phyloP scores from a whole-genome alignment of 495 filamentous ascomycete genomes.

The Xylaria acuta region DNA sequence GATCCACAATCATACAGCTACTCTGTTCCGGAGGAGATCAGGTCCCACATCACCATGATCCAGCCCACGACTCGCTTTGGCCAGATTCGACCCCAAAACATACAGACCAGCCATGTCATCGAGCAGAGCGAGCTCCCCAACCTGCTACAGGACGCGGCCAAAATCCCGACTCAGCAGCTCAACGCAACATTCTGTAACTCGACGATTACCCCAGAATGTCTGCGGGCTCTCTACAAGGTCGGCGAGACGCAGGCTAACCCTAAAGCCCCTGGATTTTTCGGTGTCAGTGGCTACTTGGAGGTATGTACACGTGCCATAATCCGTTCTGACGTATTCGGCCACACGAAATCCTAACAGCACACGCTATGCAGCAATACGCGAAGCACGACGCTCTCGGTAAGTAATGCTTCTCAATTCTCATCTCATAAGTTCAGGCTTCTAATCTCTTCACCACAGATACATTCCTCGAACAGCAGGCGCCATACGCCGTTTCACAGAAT shows the following conservation, averaged over 20 bases:
- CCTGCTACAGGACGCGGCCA: slow-evolving; percentile 23
- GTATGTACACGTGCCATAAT: slow-evolving; percentile 26
- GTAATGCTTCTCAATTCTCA: not conserved
- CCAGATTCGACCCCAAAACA: slow-evolving; percentile 31
- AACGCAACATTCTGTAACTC: slow-evolving; percentile 50
- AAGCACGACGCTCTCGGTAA: slow-evolving; percentile 47
- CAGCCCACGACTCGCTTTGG: slow-evolving; percentile 71
- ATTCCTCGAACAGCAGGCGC: slow-evolving; percentile 60
- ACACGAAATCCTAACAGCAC: not conserved
- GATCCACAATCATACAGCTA: slow-evolving; percentile 46
- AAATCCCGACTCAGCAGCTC: slow-evolving; percentile 33
- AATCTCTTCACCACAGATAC: slow-evolving; percentile 47
- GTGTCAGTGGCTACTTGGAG: slow-evolving; percentile 55
- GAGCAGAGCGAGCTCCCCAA: slow-evolving; percentile 27
- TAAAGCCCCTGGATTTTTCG: slow-evolving; percentile 54
- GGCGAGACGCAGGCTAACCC: slow-evolving; percentile 57
- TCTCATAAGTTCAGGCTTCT: not conserved
- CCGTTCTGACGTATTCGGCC: no score
- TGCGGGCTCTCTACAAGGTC: slow-evolving; percentile 66
- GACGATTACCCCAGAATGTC: slow-evolving; percentile 63
- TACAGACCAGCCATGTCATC: slow-evolving; percentile 25
- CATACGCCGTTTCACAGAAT: slow-evolving; percentile 55
- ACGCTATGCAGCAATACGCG: slow-evolving; percentile 58
- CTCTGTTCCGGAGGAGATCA: slow-evolving; percentile 65
- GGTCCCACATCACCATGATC: slow-evolving; percentile 65